phyloP scores from a whole-genome alignment of 2,329 filamentous ascomycete genomes.

The Fusarium verrucosum region DNA sequence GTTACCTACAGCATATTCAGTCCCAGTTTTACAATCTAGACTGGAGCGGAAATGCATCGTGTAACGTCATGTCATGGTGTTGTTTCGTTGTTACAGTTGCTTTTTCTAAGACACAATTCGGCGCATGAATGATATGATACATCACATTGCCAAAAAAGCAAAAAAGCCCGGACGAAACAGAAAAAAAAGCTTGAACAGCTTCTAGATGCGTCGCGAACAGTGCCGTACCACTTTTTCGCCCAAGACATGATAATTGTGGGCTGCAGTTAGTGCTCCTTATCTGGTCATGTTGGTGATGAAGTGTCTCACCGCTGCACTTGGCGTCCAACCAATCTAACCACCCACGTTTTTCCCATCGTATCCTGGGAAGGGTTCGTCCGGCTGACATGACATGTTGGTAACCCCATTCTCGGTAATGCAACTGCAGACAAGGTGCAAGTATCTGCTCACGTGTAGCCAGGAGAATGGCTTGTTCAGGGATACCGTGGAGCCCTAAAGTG shows the following conservation, averaged over 20 bases:
- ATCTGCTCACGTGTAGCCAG: neutral
- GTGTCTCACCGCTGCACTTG: conserved; percentile 5
- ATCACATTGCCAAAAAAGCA: neutral
- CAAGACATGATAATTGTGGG: neutral
- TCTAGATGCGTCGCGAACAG: conserved; percentile 6
- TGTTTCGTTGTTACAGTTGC: neutral
- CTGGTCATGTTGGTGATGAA: neutral
- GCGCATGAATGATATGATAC: neutral
- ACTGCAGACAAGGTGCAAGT: no score
- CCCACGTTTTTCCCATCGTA: neutral
- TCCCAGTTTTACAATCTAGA: no score
- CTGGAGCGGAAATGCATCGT: no score
- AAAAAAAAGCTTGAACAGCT: neutral
- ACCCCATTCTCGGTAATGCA: neutral
- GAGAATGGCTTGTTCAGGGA: conserved; percentile 5
- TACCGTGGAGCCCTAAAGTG: neutral
- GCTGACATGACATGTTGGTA: neutral
- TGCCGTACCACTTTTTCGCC: neutral
- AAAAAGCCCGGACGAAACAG: neutral
- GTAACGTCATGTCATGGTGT: neutral
- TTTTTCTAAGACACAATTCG: no score
- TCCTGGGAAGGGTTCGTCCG: neutral
- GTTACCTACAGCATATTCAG: no score
- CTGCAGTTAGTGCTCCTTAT: neutral
- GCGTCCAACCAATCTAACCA: neutral